These are phyloP conservation scores for Sutorius australiensis DNA, from an alignment of 768 basidiomycete species.

Conservation along the genomic window DNA sequence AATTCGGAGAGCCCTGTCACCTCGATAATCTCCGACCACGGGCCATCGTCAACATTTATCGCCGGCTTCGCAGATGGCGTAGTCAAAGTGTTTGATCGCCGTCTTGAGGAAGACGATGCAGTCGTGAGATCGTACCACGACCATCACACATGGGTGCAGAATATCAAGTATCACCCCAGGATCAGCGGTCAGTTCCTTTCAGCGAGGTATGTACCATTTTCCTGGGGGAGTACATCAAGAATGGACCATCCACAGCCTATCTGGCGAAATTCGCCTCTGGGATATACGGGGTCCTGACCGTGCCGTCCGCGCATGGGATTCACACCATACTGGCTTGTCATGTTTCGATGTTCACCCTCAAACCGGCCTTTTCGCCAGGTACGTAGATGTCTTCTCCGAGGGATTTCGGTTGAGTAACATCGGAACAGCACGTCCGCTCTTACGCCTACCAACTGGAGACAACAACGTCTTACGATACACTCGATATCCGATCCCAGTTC, in stretches of 20 bases:
- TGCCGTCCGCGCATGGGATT: constrained; percentile 59
- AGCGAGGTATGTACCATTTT: constrained; percentile 58
- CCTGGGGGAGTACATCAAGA: not conserved
- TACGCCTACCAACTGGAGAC: constrained; percentile 56
- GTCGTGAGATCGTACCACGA: constrained; percentile 73
- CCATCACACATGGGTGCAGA: constrained; percentile 89
- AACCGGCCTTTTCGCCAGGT: constrained; percentile 84
- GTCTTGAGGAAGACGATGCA: constrained; percentile 79
- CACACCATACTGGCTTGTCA: constrained; percentile 69
- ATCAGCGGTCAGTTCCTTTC: constrained; percentile 71
- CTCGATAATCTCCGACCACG: constrained; percentile 72
- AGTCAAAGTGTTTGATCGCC: constrained; percentile 86
- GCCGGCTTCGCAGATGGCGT: constrained; percentile 92
- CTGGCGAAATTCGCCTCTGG: constrained; percentile 90
- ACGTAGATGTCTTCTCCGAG: constrained; percentile 29
- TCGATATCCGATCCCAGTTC: constrained; percentile 42
- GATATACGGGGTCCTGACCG: constrained; percentile 69
- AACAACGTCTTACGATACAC: constrained; percentile 61
- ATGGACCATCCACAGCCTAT: constrained; percentile 50
- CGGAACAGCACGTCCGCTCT: constrained; percentile 54
- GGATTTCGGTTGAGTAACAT: constrained; percentile 4
- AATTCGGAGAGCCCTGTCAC: constrained; percentile 90
- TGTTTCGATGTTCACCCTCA: constrained; percentile 85
- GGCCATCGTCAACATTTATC: constrained; percentile 73
- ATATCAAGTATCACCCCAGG: constrained; percentile 78